Evolutionary conservation across 2,329 filamentous ascomycete genomes (phyloP), one percentile per base, ranked within the genome.

Genomic region (Cladosporium sp.): DNA sequence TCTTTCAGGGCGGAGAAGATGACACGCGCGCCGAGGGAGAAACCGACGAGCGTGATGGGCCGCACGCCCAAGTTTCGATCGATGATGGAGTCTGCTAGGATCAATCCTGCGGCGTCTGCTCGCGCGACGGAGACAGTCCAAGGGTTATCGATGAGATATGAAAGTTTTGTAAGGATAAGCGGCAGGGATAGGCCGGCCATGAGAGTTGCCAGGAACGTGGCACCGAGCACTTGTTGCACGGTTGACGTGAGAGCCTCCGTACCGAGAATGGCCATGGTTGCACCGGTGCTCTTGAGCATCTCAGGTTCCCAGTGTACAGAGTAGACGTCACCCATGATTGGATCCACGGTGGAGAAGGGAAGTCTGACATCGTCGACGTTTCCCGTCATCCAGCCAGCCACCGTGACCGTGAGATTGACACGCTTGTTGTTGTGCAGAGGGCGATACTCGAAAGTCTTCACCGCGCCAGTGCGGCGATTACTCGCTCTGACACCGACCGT

Each of bases 361-460:
- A 99, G 72, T 54, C 93, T 88, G 43, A 99, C 91, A 68, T 99
- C 93, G 71, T 99, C 93, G 47, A 95, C 85, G 65, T 95, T 97
- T 62, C 95, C 93, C 36, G 89, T 96, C 87, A 99, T 95, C 93
- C 93, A 99, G 3, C 93, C 93, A 0, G 92, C 90, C 24, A 99
- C 83, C 0, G 93, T 97, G 34, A 99, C 84, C 56, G 99, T 93
- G 24, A 99, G 79, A 61, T 99, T 97, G 34, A 96, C 88, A 52
- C 91, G 80, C 71, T 99, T 99, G 71, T 97, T 97, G 73, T 99
- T 99, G 74, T 97, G 91, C 40, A 99, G 74, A 6, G 93, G 93
- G 39, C 92, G 83, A 67, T 97, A 99, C 70, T 99, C 93, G 64
- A 97, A 99, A 0, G 93, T 99, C 70, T 85, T 90, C 52, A 99